A percentile compares a stretch with the other conserved stretches of the same genome.
These are phyloP conservation scores for Cercospora sp. DNA, from an alignment of 2,329 filamentous ascomycete species.

Conservation along the genomic window DNA sequence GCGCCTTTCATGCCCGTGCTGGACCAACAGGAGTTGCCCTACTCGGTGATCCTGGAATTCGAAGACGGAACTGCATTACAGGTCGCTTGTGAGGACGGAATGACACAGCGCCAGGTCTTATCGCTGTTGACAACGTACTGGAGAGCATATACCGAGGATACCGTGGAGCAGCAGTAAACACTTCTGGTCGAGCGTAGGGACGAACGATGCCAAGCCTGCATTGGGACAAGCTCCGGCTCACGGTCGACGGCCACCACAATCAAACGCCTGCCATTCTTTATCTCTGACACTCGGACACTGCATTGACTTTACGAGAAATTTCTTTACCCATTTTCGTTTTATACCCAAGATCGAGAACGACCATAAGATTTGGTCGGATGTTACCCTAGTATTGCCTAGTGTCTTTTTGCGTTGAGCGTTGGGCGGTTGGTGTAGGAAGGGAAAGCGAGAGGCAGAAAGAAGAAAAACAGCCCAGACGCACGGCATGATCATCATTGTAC, in stretches of 20 bases:
- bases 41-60: conserved; percentile 71
- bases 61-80: conserved; percentile 63
- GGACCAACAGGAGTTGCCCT: conserved; percentile 87
- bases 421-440: neutral
- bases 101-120: conserved; percentile 55
- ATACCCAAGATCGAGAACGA: neutral
- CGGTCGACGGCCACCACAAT: neutral
- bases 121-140: conserved; percentile 38
- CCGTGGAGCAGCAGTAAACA: neutral
- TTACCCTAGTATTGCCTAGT: neutral
- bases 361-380: neutral
- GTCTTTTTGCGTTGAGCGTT: conserved; percentile 1
- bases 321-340: neutral
- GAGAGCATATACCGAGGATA: conserved; percentile 24
- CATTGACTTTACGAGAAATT: conserved; percentile 1
- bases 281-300: neutral
- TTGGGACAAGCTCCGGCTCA: neutral
- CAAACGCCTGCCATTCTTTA: neutral
- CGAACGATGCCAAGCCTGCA: neutral
- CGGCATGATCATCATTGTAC: neutral
- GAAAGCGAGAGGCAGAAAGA: neutral
- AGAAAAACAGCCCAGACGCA: neutral
- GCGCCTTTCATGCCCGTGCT: conserved; percentile 80
- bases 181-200: neutral
- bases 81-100: conserved; percentile 61